Evolutionary conservation across 176 grass and related monocot genomes (phyloP).

Genomic region (Carex parvula): DNA sequence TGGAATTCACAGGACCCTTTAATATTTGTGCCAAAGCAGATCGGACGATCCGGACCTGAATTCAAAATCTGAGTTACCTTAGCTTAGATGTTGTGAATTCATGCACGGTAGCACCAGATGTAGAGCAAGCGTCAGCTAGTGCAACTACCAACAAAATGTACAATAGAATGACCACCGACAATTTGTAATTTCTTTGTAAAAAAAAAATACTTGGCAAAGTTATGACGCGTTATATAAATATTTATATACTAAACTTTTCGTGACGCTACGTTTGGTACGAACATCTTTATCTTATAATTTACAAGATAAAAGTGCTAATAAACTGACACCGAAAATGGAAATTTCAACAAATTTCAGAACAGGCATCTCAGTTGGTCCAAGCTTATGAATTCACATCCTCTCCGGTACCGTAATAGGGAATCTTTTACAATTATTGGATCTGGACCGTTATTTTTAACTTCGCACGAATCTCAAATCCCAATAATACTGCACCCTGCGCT

Average conservation of each 20-base stretch:
- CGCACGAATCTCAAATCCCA: too few relatives aligned
- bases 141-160: background rate
- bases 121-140: background rate
- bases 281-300: background rate
- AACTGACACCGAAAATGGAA: background rate
- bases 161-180: background rate
- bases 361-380: background rate
- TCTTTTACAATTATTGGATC: too few relatives aligned
- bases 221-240: background rate
- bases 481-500: too few relatives aligned
- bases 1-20: too few relatives aligned
- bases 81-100: too few relatives aligned
- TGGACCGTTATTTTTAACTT: too few relatives aligned
- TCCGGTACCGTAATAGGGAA: too few relatives aligned
- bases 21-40: too few relatives aligned
- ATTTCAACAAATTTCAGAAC: background rate
- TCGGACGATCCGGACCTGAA: too few relatives aligned
- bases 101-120: background rate
- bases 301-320: background rate
- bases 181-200: background rate
- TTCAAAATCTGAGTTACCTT: too few relatives aligned
- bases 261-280: background rate
- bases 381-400: too few relatives aligned
- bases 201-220: background rate
- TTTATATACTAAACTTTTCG: background rate